Percentiles rank a stretch among this genome's conserved stretches.
These are phyloP conservation scores for Aspergillus campestris DNA, from an alignment of 495 filamentous ascomycete genomes.

Conservation along the genomic window DNA sequence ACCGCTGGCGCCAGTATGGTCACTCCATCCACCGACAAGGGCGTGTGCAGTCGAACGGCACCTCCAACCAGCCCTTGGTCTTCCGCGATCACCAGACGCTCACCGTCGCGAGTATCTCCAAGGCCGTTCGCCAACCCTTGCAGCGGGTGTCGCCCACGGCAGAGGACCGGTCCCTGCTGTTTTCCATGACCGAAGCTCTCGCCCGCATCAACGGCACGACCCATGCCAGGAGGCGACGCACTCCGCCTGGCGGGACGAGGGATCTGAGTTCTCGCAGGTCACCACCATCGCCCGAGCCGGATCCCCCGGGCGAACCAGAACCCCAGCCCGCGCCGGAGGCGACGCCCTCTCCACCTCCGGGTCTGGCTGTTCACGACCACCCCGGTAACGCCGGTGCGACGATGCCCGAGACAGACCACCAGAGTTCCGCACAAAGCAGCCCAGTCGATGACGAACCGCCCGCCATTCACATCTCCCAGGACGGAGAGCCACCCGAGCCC, in stretches of 20 bases:
- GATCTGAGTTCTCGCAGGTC: background rate
- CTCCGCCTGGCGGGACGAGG: too few relatives aligned
- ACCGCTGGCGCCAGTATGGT: conserved; percentile 65
- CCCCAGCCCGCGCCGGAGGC: too few relatives aligned
- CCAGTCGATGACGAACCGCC: too few relatives aligned
- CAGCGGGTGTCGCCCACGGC: conserved; percentile 34
- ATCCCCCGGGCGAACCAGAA: background rate
- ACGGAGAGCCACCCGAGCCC: conserved; percentile 5
- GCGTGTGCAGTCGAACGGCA: conserved; percentile 6
- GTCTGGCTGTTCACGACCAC: too few relatives aligned
- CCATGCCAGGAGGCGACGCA: background rate
- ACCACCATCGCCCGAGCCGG: background rate
- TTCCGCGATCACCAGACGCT: conserved; percentile 33
- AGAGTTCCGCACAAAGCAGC: too few relatives aligned
- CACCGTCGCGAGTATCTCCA: conserved; percentile 35
- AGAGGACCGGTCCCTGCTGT: conserved; percentile 41
- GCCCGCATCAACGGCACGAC: conserved; percentile 42
- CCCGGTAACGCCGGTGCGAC: too few relatives aligned
- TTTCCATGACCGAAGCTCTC: conserved; percentile 49
- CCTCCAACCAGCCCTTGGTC: conserved; percentile 14
- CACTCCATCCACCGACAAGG: conserved; percentile 21
- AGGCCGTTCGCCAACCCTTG: conserved; percentile 31
- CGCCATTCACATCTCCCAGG: too few relatives aligned
- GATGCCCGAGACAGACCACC: too few relatives aligned
- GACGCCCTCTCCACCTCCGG: too few relatives aligned